A percentile compares a stretch with the other conserved stretches of the same genome.
These are phyloP conservation scores for Macrophomina pseudophaseolina DNA, from an alignment of 2,329 filamentous ascomycete species.

Conservation along the genomic window DNA sequence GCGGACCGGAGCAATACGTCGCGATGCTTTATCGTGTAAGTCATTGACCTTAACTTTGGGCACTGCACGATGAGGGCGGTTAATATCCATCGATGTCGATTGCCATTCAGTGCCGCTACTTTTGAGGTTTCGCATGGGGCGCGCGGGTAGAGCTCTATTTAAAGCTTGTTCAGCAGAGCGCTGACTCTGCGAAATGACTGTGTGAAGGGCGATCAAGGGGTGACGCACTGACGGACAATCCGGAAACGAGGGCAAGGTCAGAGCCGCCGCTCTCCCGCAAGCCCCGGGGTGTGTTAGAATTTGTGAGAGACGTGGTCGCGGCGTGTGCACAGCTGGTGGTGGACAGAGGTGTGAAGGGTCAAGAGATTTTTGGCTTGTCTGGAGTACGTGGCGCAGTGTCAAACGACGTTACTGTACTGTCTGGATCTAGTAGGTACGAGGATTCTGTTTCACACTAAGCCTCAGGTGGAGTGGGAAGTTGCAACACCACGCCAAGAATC, in stretches of 20 bases:
- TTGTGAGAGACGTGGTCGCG: background rate
- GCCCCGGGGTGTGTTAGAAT: background rate
- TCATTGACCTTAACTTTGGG: background rate
- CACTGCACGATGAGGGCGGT: background rate
- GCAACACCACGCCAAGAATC: conserved; percentile 22
- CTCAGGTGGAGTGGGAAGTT: background rate
- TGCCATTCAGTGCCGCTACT: background rate
- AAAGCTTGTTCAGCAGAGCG: background rate
- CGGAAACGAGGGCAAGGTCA: background rate
- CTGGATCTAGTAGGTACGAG: background rate
- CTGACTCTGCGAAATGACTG: background rate
- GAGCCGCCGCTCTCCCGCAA: background rate
- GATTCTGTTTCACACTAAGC: background rate
- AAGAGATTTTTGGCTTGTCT: background rate
- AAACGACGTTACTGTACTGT: conserved; percentile 20
- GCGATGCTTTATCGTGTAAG: background rate
- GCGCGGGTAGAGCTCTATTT: background rate
- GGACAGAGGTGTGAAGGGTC: background rate
- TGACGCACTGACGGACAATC: background rate
- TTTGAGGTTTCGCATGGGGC: background rate
- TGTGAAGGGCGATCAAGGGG: background rate
- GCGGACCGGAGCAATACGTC: background rate
- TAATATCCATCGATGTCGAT: background rate
- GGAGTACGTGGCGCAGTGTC: background rate
- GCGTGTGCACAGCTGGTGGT: too few species aligned